Base-by-base conservation (phyloP, 495 filamentous ascomycete genomes). In the Aspergillus asperescens region DNA sequence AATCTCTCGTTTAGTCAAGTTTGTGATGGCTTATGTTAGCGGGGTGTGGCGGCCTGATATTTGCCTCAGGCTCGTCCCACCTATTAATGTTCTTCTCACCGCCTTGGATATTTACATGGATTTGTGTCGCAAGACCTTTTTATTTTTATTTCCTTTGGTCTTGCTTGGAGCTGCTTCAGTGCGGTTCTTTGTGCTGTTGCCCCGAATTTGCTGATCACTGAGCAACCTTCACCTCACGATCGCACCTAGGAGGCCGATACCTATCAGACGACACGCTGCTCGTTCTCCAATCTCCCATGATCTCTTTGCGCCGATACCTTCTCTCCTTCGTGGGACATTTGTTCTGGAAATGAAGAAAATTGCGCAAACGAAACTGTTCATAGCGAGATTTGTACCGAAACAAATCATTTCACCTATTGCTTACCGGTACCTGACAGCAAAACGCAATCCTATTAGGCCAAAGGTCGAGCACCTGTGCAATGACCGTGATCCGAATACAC, bases 381-480 rank as follows among this genome's bases (percentile, higher is more conserved):
- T 48, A 12, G 10, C 72, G 28, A 58, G 60, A 27, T 73, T 68
- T 53, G 41, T 23, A 23, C 40, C 53, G 15, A 55, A 57, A 37
- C n/a, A 54, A 24, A 32, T 56, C 10, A 61, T 59, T 8, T 54
- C 70, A 22, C 58, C 62, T 2, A 49, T 73, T 39, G 71, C 70
- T 32, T 5, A 24, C 12, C 70, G 71, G 23, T 73, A 72, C 47
- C 20, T 73, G 0, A 42, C 23, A 4, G 39, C 61, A 29, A 54
- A 49, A 0, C 7, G 28, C 45, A 59, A 72, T 58, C 62, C 67
- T 1, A 59, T 74, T 38, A 62, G 58, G 6, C 70, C 69, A 15
- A 76, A 74, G 48, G 65, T 74, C 18, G n/a, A 54, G 4, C 56
- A 73, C 44, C 50, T 71, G 32, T 69, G 63, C 31, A 53, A 48